Percentiles rank a stretch among this genome's conserved stretches.
Conservation (phyloP, 108 stramenopile genomes). For the Pseudonitzschia delicatissima region DNA sequence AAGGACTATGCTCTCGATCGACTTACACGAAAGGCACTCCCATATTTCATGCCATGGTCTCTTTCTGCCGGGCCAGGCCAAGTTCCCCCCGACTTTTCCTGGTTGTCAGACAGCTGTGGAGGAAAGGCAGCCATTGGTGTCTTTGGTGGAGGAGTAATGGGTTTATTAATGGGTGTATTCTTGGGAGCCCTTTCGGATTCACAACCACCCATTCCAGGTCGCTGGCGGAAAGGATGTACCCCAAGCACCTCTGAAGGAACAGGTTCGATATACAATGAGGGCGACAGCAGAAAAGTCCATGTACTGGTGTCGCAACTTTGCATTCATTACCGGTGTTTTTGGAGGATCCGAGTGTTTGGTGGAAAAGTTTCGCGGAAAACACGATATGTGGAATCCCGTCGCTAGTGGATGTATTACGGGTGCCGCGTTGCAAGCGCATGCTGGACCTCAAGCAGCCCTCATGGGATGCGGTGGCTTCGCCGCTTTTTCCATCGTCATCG, state of each 20-base stretch:
- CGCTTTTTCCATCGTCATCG: slow-evolving; percentile 89
- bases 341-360: slow-evolving; percentile 88
- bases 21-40: slow-evolving; percentile 56
- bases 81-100: slow-evolving; percentile 81
- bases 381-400: slow-evolving; percentile 92
- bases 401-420: slow-evolving; percentile 90
- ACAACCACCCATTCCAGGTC: slow-evolving; percentile 82
- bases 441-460: slow-evolving; percentile 87
- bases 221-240: slow-evolving; percentile 84
- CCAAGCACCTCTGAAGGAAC: slow-evolving; percentile 81
- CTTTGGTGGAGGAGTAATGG: slow-evolving; percentile 84
- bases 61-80: slow-evolving; percentile 50
- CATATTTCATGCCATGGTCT: slow-evolving; percentile 70
- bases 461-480: slow-evolving; percentile 95
- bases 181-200: slow-evolving; percentile 86
- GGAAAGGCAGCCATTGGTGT: slow-evolving; percentile 84
- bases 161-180: slow-evolving; percentile 87
- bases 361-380: slow-evolving; percentile 90
- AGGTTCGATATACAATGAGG: slow-evolving; percentile 68
- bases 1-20: slow-evolving; percentile 31
- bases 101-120: slow-evolving; percentile 80
- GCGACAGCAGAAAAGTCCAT: slow-evolving; percentile 84
- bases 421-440: slow-evolving; percentile 87
- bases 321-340: slow-evolving; percentile 91
- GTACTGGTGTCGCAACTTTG: slow-evolving; percentile 90